A percentile compares a stretch with the other conserved stretches of the same genome.
phyloP scores from a whole-genome alignment of 1,284 basidiomycete genomes.

The Sanghuangporus weigelae region DNA sequence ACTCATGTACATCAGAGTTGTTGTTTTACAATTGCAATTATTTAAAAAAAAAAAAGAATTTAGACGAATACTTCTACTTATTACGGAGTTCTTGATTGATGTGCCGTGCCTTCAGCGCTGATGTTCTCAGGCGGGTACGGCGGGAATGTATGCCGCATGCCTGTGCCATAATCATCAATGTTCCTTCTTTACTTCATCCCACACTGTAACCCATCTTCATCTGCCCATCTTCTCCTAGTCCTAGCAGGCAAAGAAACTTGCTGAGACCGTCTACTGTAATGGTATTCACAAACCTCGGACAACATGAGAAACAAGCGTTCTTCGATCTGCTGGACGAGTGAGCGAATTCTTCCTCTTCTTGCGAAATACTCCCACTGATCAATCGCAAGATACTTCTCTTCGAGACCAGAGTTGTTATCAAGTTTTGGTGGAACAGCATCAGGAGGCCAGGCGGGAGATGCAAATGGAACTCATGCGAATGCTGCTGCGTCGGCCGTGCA shows the following conservation, averaged over 20 bases:
- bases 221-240: background rate
- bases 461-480: conserved; percentile 14
- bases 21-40: no score
- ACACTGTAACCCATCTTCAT: background rate
- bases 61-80: no score
- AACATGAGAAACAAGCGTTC: conserved; percentile 71
- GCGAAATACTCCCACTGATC: background rate
- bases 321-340: conserved; percentile 75
- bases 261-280: conserved; percentile 31
- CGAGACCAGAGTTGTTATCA: conserved; percentile 60
- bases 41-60: no score
- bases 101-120: no score
- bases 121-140: no score
- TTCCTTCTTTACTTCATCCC: background rate
- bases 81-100: no score
- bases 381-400: conserved; percentile 60
- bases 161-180: no score
- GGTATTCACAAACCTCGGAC: conserved; percentile 63
- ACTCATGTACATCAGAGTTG: no score
- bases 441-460: background rate
- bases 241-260: background rate
- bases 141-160: no score
- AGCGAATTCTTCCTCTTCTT: conserved; percentile 13
- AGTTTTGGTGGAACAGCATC: conserved; percentile 16
- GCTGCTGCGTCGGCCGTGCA: conserved; percentile 42